A percentile compares a stretch with the other conserved stretches of the same genome.
Evolutionary conservation across 108 stramenopile genomes (phyloP).

Genomic region (Fragilaria radians): DNA sequence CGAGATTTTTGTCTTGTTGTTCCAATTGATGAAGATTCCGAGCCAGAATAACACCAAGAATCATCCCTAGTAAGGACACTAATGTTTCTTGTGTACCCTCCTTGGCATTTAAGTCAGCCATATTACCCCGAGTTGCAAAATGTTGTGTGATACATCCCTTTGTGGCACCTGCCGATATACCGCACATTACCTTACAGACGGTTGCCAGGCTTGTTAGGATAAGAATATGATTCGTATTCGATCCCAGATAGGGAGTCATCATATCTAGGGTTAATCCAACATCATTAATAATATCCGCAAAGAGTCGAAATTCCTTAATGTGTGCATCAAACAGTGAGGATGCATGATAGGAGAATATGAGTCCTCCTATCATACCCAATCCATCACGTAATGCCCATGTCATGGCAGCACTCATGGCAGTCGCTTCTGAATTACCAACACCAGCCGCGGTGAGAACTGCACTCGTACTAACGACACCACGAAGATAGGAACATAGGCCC

Average conservation of each 20-base stretch:
- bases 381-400: slow-evolving; percentile 87
- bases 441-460: slow-evolving; percentile 85
- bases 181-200: slow-evolving; percentile 86
- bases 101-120: slow-evolving; percentile 91
- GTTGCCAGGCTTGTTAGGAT: slow-evolving; percentile 55
- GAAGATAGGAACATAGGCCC: slow-evolving; percentile 90
- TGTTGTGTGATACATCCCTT: slow-evolving; percentile 86
- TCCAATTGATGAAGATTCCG: slow-evolving; percentile 35
- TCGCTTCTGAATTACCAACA: slow-evolving; percentile 80
- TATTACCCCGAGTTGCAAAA: slow-evolving; percentile 72
- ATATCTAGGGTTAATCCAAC: slow-evolving; percentile 87
- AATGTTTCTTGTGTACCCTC: slow-evolving; percentile 94
- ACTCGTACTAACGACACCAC: slow-evolving; percentile 79
- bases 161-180: slow-evolving; percentile 79
- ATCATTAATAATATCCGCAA: slow-evolving; percentile 93
- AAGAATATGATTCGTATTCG: slow-evolving; percentile 16
- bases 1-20: slow-evolving; percentile 3
- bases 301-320: slow-evolving; percentile 91
- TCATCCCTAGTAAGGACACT: slow-evolving; percentile 90
- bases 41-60: slow-evolving; percentile 58
- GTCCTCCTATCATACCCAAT: slow-evolving; percentile 83
- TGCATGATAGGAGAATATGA: slow-evolving; percentile 79
- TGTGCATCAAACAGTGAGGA: slow-evolving; percentile 73
- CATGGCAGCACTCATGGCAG: slow-evolving; percentile 77
- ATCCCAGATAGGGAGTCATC: slow-evolving; percentile 49